Base-by-base conservation (phyloP, 2,329 filamentous ascomycete species). In the Sclerotinia sclerotiorum region DNA sequence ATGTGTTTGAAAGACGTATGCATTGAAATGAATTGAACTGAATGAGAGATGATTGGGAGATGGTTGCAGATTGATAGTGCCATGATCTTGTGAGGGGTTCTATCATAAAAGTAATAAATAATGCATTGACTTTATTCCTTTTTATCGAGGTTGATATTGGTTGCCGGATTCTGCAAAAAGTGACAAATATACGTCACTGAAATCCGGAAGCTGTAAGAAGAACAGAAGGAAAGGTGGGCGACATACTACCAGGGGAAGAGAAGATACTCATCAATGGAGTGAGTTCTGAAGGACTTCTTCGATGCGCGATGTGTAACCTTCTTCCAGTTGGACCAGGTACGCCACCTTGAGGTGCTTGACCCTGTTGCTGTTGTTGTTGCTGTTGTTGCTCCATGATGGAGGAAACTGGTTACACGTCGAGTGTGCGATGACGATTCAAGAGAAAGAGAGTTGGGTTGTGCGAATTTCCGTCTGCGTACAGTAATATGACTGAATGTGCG, bases 191-290 rank as follows among this genome's bases (percentile, higher is more conserved):
- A 48, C 19, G 32, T 72, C 61, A 63, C 60, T 66, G 68, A 66
- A n/a, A 13, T 17, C 71, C 62, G 64, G 48, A 57, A 5, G 19
- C 19, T 10, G 64, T 49, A 27, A 51, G 62, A 65, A 35, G 49
- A 39, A 61, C 21, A 42, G 67, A 49, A 68, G 44, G 44, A 65
- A 64, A 68, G 58, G 71, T 35, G 46, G 67, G 72, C 69, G 67
- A 85, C 87, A 85, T 83, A 90, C 87, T 88, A 80, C 83, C 84
- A 73, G 85, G 84, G 73, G 70, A 73, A 35, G 73, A 75, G 80
- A 87, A 93, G 92, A 88, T 92, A 93, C 93, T 97, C 92, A 98
- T 96, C 81, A 98, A 84, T 73, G 94, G 95, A 69, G 94, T 98
- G 81, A 98, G 85, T 85, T 98, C 95, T 75, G 95, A 98, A 73